Percentiles rank a stretch among this genome's conserved stretches.
phyloP scores from a whole-genome alignment of 306 rosid genomes.

The Rosa lucieae region DNA sequence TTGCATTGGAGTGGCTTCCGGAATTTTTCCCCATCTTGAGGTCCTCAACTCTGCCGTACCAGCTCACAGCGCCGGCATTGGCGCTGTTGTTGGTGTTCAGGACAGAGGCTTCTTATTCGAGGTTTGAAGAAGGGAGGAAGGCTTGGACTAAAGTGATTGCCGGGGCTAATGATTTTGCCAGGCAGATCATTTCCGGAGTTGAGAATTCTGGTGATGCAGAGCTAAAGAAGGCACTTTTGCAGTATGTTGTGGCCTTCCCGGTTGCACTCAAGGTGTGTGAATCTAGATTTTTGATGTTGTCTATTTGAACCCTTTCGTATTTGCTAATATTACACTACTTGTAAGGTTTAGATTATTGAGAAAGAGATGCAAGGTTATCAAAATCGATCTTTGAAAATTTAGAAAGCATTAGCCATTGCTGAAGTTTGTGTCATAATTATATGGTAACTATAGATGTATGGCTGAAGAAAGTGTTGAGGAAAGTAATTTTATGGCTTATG shows the following conservation, averaged over 20 bases:
- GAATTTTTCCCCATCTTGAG: constrained; percentile 53
- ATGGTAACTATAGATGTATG: not conserved
- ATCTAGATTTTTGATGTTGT: not conserved
- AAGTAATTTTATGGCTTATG: not conserved
- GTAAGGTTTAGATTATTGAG: not conserved
- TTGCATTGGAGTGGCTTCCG: constrained; percentile 47
- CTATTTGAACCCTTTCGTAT: not conserved
- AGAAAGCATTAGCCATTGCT: not conserved
- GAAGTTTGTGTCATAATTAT: not conserved
- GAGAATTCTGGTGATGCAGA: constrained; percentile 37
- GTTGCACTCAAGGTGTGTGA: constrained; percentile 62
- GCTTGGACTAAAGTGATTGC: constrained; percentile 75
- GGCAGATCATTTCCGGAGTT: constrained; percentile 50
- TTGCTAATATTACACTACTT: not conserved
- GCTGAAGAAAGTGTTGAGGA: not conserved
- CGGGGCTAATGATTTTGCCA: constrained; percentile 63
- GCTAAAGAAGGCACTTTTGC: constrained; percentile 66
- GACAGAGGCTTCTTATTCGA: constrained; percentile 82
- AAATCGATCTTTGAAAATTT: not conserved
- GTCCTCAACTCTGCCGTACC: constrained; percentile 74
- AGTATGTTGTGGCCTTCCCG: constrained; percentile 78
- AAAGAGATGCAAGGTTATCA: not conserved
- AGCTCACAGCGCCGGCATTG: constrained; percentile 85
- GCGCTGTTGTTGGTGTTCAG: constrained; percentile 81
- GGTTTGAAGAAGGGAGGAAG: constrained; percentile 82